These are phyloP conservation scores for Nematocida ausubeli DNA, from an alignment of 371 early-diverging fungal genomes.

Conservation along the genomic window DNA sequence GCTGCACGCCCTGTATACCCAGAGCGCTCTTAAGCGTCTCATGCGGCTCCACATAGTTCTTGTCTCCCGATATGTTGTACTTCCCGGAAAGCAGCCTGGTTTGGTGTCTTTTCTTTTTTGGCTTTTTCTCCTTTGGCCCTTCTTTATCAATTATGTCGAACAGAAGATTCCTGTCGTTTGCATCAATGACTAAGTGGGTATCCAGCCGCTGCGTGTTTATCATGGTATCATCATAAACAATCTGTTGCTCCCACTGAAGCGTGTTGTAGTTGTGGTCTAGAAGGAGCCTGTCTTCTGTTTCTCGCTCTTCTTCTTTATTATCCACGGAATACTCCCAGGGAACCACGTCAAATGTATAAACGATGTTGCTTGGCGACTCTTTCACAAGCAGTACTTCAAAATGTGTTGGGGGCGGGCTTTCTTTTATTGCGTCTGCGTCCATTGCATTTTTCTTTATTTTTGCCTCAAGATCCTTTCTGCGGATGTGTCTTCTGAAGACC, in stretches of 20 bases:
- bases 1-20: conserved; percentile 78
- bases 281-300: conserved; percentile 52
- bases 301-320: not conserved
- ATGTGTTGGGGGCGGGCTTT: not conserved
- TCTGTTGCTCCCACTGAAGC: conserved; percentile 65
- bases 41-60: conserved; percentile 75
- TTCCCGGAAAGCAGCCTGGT: conserved; percentile 69
- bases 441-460: conserved; percentile 49
- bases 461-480: conserved; percentile 57
- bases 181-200: conserved; percentile 58
- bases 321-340: conserved; percentile 65
- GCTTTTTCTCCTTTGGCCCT: conserved; percentile 52
- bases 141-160: conserved; percentile 68
- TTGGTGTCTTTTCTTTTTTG: conserved; percentile 56
- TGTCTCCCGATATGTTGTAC: conserved; percentile 89
- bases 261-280: conserved; percentile 63
- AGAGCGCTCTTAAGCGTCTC: conserved; percentile 72
- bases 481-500: conserved; percentile 51
- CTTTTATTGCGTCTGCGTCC: conserved; percentile 19
- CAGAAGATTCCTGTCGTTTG: conserved; percentile 68
- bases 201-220: conserved; percentile 26
- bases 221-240: conserved; percentile 63
- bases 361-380: not conserved
- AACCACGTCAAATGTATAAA: conserved; percentile 64
- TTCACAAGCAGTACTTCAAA: conserved; percentile 32